Conservation (phyloP, 2,329 filamentous ascomycete species). For the Ustilaginoidea virens region DNA sequence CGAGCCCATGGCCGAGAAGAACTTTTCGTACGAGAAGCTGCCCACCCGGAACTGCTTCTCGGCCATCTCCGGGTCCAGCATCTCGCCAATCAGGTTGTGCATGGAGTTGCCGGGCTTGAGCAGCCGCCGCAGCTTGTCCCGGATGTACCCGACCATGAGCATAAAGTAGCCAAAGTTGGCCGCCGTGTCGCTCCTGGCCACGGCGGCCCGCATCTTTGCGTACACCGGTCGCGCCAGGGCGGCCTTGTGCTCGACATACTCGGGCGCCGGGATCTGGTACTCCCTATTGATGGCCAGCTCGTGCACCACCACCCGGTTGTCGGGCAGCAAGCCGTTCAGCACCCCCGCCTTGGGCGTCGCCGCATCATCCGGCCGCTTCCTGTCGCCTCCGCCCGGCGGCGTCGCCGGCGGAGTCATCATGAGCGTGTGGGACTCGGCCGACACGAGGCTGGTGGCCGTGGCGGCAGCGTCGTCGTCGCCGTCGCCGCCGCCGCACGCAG, state of each 20-base stretch:
- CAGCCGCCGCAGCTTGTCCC: constrained; percentile 56
- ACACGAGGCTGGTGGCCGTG: constrained; percentile 20
- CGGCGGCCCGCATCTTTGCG: constrained; percentile 44
- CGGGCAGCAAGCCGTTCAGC: constrained; percentile 45
- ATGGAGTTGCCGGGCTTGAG: constrained; percentile 57
- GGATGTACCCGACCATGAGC: constrained; percentile 54
- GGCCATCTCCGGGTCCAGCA: constrained; percentile 58
- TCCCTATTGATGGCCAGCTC: constrained; percentile 69
- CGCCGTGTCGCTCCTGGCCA: constrained; percentile 49
- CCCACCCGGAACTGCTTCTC: constrained; percentile 53
- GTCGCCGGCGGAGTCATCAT: constrained; percentile 39
- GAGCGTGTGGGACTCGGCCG: constrained; percentile 30
- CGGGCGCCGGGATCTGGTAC: constrained; percentile 51
- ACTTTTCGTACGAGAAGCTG: constrained; percentile 66
- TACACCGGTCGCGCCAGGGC: constrained; percentile 33
- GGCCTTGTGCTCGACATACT: constrained; percentile 42
- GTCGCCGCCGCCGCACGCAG: constrained; percentile 18
- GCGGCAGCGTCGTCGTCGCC: constrained; percentile 19
- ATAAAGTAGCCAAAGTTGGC: constrained; percentile 53
- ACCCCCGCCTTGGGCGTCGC: constrained; percentile 20
- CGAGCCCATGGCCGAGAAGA: constrained; percentile 61
- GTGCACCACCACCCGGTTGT: constrained; percentile 62
- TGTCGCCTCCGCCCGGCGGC: constrained; percentile 24
- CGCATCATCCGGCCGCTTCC: too few relatives aligned
- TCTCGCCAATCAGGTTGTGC: constrained; percentile 59